Conservation (phyloP, 345 rosid species). For the Salix dunnii region DNA sequence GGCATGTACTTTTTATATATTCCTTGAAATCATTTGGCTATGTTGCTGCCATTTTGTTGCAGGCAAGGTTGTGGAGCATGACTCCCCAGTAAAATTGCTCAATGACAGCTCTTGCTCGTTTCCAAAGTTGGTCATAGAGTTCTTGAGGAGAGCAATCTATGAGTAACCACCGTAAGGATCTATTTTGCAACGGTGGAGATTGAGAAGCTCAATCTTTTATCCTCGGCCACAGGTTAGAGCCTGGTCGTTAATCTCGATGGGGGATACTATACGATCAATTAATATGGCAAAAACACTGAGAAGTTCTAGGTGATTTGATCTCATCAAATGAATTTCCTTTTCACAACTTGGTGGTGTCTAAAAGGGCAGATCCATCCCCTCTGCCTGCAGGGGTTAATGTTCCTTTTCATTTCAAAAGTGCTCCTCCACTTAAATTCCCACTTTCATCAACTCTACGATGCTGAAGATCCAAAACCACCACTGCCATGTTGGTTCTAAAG, state of each 20-base stretch:
- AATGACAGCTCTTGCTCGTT: constrained; percentile 56
- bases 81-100: constrained; percentile 43
- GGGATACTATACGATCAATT: neutral
- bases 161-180: constrained; percentile 16
- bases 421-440: neutral
- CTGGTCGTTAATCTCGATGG: neutral
- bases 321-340: neutral
- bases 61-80: constrained; percentile 52
- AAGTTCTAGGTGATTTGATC: neutral
- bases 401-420: neutral
- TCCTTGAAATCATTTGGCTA: neutral
- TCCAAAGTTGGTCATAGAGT: constrained; percentile 61
- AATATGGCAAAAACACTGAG: neutral
- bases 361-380: neutral
- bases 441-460: neutral
- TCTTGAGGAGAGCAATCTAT: constrained; percentile 48
- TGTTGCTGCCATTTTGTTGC: neutral
- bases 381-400: neutral
- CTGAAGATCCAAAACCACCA: neutral
- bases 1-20: neutral
- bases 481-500: neutral
- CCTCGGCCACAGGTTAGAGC: neutral
- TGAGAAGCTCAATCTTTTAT: neutral
- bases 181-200: constrained; percentile 1
- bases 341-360: neutral